phyloP scores from a whole-genome alignment of 1,139 yeast genomes.

The Zygosaccharomyces sapae region DNA sequence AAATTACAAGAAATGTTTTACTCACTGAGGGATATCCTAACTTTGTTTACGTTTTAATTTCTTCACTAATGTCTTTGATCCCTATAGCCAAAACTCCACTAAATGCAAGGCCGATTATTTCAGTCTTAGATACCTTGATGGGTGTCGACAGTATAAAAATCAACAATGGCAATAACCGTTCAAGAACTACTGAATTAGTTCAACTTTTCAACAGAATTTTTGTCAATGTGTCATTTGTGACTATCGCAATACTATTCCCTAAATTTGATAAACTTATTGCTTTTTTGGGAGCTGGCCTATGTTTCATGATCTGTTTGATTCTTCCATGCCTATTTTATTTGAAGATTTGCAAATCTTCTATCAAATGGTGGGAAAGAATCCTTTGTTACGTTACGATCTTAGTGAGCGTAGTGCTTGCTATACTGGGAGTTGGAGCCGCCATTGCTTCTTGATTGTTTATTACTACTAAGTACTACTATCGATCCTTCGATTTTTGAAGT shows the following conservation, averaged over 20 bases:
- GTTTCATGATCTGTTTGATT: constrained; percentile 75
- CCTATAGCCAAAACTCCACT: constrained; percentile 88
- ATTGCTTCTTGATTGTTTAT: constrained; percentile 35
- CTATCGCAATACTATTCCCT: constrained; percentile 58
- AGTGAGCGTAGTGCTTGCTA: constrained; percentile 45
- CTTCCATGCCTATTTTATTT: constrained; percentile 72
- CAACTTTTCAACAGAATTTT: constrained; percentile 35
- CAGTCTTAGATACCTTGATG: constrained; percentile 53
- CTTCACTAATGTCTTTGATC: constrained; percentile 69
- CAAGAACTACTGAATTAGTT: constrained; percentile 21
- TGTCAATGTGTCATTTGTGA: constrained; percentile 44
- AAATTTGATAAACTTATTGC: constrained; percentile 82
- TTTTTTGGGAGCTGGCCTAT: constrained; percentile 74
- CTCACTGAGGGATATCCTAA: constrained; percentile 68
- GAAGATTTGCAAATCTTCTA: constrained; percentile 48
- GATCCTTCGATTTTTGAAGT: neutral
- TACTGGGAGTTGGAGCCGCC: constrained; percentile 49
- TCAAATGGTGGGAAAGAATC: constrained; percentile 40
- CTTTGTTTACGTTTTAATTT: constrained; percentile 59
- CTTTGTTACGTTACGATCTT: constrained; percentile 46
- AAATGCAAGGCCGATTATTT: constrained; percentile 79
- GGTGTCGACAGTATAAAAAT: constrained; percentile 36
- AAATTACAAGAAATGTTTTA: constrained; percentile 74
- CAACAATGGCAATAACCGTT: constrained; percentile 15
- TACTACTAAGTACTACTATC: no score